These are phyloP conservation scores for Jaenimonas drosophilae DNA, from an alignment of 208 protist genomes.

Conservation along the genomic window DNA sequence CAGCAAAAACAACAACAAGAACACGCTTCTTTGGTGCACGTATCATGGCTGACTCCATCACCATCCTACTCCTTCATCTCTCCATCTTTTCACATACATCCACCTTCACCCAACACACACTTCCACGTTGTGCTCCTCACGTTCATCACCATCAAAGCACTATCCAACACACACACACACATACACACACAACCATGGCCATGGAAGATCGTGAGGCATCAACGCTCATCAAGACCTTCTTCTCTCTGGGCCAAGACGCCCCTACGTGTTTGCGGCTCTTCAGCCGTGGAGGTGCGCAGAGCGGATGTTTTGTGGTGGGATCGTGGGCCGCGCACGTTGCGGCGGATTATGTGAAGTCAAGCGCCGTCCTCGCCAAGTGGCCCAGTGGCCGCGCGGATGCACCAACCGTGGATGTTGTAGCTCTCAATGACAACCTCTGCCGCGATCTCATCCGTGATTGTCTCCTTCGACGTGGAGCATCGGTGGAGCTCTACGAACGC, in stretches of 20 bases:
- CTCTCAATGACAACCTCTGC: constrained; percentile 77
- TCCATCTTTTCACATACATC: too few species aligned
- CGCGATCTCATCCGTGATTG: constrained; percentile 82
- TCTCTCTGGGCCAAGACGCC: constrained; percentile 41
- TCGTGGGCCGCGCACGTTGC: constrained; percentile 68
- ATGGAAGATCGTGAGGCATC: too few species aligned
- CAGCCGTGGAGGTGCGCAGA: constrained; percentile 23
- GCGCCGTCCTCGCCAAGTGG: constrained; percentile 75
- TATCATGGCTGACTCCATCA: too few species aligned
- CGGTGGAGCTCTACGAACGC: constrained; percentile 76
- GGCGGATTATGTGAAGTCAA: constrained; percentile 82
- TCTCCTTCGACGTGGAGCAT: constrained; percentile 61
- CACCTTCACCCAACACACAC: too few species aligned
- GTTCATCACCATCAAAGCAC: too few species aligned
- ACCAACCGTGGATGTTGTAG: constrained; percentile 33
- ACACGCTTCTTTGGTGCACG: too few species aligned
- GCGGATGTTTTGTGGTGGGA: constrained; percentile 70
- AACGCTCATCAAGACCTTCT: constrained; percentile 56
- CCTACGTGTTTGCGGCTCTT: constrained; percentile 73
- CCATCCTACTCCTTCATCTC: too few species aligned
- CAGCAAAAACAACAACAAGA: too few species aligned
- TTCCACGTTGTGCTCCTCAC: too few species aligned
- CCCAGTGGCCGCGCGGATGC: background rate
- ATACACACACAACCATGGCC: background rate
- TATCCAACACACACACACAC: background rate